phyloP scores from a whole-genome alignment of 148 eudicot species.

The Diospyros kaki region DNA sequence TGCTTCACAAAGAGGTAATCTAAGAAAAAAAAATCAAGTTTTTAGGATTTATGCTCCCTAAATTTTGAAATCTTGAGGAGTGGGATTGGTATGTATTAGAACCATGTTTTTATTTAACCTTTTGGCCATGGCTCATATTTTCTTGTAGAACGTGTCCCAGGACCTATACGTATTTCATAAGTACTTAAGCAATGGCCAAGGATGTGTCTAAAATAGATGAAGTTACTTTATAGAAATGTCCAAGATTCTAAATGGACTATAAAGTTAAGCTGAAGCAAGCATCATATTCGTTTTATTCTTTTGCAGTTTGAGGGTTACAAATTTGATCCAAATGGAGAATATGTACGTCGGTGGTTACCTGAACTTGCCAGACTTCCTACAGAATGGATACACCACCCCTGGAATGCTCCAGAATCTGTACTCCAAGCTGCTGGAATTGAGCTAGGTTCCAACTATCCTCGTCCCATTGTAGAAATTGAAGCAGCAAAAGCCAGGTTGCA shows the following conservation, averaged over 20 bases:
- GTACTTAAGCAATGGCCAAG: neutral
- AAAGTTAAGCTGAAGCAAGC: neutral
- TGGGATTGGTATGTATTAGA: neutral
- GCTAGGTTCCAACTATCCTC: slow-evolving; percentile 91
- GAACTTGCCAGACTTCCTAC: slow-evolving; percentile 93
- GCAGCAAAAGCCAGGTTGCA: slow-evolving; percentile 73
- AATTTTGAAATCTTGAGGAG: neutral
- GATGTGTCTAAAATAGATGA: no score
- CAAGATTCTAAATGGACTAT: neutral
- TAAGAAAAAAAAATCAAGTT: no score
- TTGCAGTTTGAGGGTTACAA: slow-evolving; percentile 90
- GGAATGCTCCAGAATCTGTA: slow-evolving; percentile 88
- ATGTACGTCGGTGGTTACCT: slow-evolving; percentile 94
- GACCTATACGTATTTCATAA: neutral
- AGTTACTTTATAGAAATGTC: neutral
- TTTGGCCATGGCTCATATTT: neutral
- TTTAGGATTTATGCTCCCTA: neutral
- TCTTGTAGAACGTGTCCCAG: neutral
- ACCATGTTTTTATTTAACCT: neutral
- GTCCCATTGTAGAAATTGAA: slow-evolving; percentile 79
- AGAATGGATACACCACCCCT: slow-evolving; percentile 98
- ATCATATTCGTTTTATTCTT: neutral
- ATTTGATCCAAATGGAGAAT: slow-evolving; percentile 90
- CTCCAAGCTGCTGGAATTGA: slow-evolving; percentile 95
- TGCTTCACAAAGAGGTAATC: no score